Evolutionary conservation across 2,329 filamentous ascomycete species (phyloP).

Genomic region (Calycina herbarum): DNA sequence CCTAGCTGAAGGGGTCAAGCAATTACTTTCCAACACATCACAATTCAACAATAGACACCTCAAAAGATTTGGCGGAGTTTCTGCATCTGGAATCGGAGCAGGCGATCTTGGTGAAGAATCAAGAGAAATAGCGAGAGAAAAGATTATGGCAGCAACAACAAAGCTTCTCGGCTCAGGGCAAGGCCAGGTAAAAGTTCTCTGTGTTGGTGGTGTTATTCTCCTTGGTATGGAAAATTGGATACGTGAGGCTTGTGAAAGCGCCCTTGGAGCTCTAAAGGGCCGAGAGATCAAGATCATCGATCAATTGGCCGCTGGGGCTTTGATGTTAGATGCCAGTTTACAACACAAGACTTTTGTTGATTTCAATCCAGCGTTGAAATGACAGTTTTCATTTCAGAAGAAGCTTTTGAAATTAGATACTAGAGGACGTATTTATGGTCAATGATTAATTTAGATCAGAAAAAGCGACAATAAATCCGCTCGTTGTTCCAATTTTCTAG

Average conservation of each 20-base stretch:
- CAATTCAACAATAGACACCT: not conserved
- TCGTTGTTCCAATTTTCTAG: no score
- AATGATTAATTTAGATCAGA: no score
- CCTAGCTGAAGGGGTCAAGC: constrained; percentile 1
- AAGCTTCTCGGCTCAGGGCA: not conserved
- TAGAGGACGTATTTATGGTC: no score
- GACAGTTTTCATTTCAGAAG: not conserved
- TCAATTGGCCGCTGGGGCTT: not conserved
- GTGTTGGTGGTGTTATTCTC: not conserved
- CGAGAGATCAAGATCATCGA: constrained; percentile 1
- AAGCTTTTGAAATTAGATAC: no score
- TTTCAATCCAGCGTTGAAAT: not conserved
- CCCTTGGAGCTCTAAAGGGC: not conserved
- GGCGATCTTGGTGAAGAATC: not conserved
- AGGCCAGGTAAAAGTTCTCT: not conserved
- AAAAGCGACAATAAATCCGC: no score
- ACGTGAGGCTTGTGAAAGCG: not conserved
- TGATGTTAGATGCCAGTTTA: not conserved
- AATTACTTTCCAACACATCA: constrained; percentile 1
- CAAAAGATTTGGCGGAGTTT: not conserved
- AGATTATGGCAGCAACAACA: constrained; percentile 1
- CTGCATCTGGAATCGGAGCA: not conserved
- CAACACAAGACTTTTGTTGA: not conserved
- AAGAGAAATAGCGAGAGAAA: not conserved
- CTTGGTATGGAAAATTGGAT: not conserved